phyloP scores from a whole-genome alignment of 148 eudicot genomes.

The Rhododendron ferrugineum region DNA sequence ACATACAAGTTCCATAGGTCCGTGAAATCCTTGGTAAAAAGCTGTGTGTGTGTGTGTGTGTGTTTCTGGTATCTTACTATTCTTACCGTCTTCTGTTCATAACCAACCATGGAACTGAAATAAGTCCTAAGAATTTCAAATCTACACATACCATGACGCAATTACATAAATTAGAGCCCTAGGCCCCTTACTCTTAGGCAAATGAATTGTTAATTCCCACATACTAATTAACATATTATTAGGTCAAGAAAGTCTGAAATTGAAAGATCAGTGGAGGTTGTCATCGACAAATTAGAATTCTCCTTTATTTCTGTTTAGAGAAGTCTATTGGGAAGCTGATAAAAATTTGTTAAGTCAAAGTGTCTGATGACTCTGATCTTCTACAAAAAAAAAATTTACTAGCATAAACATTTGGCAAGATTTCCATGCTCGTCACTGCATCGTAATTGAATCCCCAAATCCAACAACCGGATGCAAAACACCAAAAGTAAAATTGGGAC shows the following conservation, averaged over 20 bases:
- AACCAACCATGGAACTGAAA: not conserved
- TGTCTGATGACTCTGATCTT: too few relatives aligned
- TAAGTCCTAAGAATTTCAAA: not conserved
- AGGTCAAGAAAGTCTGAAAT: not conserved
- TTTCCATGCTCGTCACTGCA: too few relatives aligned
- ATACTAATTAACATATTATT: not conserved
- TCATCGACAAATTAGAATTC: not conserved
- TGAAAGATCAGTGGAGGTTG: not conserved
- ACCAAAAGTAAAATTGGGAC: too few relatives aligned
- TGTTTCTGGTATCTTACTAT: too few relatives aligned
- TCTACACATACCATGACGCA: not conserved
- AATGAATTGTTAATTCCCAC: not conserved
- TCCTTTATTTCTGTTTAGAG: not conserved
- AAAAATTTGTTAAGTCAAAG: too few relatives aligned
- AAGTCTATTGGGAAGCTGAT: too few relatives aligned
- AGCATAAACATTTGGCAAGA: too few relatives aligned
- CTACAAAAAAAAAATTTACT: too few relatives aligned
- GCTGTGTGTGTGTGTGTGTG: too few relatives aligned
- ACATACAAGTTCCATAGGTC: not conserved
- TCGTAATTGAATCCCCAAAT: too few relatives aligned
- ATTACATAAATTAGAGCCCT: not conserved
- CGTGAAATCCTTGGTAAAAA: too few relatives aligned
- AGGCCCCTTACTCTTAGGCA: not conserved
- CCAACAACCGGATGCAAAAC: too few relatives aligned
- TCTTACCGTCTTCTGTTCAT: not conserved